Percentiles rank a stretch among this genome's conserved stretches.
These are phyloP conservation scores for Baorangia bicolor DNA, from an alignment of 768 basidiomycete species.

Conservation along the genomic window DNA sequence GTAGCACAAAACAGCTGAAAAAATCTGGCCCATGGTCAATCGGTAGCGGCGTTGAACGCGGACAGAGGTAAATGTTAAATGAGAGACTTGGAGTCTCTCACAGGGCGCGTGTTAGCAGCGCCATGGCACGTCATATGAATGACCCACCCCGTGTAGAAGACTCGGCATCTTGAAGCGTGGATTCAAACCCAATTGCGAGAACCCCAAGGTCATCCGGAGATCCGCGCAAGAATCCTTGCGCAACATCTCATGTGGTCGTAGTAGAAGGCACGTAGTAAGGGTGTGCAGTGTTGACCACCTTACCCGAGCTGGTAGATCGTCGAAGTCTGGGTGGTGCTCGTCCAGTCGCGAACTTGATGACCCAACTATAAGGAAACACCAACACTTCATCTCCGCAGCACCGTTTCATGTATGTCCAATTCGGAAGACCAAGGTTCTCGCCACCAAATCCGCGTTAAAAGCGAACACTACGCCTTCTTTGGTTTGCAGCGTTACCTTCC, in stretches of 20 bases:
- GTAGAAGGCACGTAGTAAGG: not conserved
- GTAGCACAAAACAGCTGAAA: constrained; percentile 3
- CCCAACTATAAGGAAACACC: not conserved
- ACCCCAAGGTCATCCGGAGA: not conserved
- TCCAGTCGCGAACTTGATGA: not conserved
- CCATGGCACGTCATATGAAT: not conserved
- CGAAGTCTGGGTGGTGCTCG: not conserved
- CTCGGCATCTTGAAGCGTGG: constrained; percentile 3
- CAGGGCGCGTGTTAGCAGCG: constrained; percentile 9
- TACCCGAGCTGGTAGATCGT: not conserved
- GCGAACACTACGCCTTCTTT: not conserved
- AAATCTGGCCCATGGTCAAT: constrained; percentile 22
- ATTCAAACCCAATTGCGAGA: not conserved
- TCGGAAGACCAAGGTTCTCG: not conserved
- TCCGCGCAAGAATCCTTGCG: not conserved
- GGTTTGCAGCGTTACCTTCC: not conserved
- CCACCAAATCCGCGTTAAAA: not conserved
- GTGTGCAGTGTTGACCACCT: no score
- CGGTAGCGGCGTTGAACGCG: constrained; percentile 9
- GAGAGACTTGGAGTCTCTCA: not conserved
- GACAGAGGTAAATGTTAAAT: not conserved
- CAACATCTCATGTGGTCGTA: not conserved
- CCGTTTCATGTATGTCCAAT: not conserved
- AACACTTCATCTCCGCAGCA: not conserved
- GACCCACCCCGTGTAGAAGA: not conserved